Evolutionary conservation across 169 alveolate species (phyloP).

Genomic region (Plasmodium vivax): DNA sequence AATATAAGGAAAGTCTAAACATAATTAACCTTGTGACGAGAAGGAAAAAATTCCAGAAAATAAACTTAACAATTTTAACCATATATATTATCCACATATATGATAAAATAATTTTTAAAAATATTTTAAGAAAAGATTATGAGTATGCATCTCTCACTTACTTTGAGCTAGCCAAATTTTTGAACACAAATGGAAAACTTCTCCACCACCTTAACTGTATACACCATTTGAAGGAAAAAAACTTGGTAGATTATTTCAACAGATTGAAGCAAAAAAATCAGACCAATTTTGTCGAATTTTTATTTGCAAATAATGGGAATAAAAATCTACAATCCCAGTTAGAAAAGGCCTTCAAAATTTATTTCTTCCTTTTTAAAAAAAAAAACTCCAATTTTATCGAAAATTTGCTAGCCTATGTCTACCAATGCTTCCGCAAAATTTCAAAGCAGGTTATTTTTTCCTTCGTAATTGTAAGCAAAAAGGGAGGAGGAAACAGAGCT

Average conservation of each 20-base stretch:
- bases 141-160: slow-evolving; percentile 40
- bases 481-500: neutral
- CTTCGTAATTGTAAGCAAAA: slow-evolving; percentile 21
- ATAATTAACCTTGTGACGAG: slow-evolving; percentile 24
- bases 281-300: slow-evolving; percentile 44
- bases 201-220: slow-evolving; percentile 35
- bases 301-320: slow-evolving; percentile 53
- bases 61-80: slow-evolving; percentile 50
- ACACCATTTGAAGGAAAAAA: slow-evolving; percentile 40
- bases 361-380: slow-evolving; percentile 51
- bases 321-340: slow-evolving; percentile 27
- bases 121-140: slow-evolving; percentile 48
- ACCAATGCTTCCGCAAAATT: slow-evolving; percentile 65
- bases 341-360: slow-evolving; percentile 37
- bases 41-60: slow-evolving; percentile 43
- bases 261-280: slow-evolving; percentile 73
- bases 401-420: slow-evolving; percentile 48
- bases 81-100: slow-evolving; percentile 38
- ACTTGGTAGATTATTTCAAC: slow-evolving; percentile 32
- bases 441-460: slow-evolving; percentile 68
- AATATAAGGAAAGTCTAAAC: slow-evolving; percentile 54
- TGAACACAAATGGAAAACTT: slow-evolving; percentile 1
- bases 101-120: slow-evolving; percentile 64
- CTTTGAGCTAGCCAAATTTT: slow-evolving; percentile 20
- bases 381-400: slow-evolving; percentile 61